A percentile compares a stretch with the other conserved stretches of the same genome.
These are phyloP conservation scores for Trichoderma atrobrunneum DNA, from an alignment of 2,329 filamentous ascomycete genomes.

Conservation along the genomic window DNA sequence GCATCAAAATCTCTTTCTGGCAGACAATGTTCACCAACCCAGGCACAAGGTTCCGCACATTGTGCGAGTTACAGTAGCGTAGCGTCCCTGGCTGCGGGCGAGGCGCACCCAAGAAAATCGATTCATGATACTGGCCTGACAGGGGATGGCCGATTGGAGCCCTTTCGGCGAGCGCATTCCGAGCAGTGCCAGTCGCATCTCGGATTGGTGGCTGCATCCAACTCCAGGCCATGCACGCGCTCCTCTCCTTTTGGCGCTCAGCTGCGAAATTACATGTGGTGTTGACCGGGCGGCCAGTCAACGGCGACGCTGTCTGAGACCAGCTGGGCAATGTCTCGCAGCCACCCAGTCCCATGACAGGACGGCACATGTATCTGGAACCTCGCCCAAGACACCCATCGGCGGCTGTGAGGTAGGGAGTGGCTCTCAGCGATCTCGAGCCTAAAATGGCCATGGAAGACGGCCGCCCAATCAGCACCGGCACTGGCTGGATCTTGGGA, in stretches of 20 bases:
- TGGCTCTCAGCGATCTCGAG: conserved; percentile 16
- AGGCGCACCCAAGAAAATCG: neutral
- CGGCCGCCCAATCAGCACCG: conserved; percentile 12
- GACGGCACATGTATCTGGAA: conserved; percentile 15
- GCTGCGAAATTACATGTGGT: neutral
- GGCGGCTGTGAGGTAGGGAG: conserved; percentile 9
- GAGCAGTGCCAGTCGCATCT: neutral
- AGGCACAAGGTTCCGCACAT: conserved; percentile 4
- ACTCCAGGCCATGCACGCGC: conserved; percentile 1
- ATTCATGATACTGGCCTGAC: conserved; percentile 4
- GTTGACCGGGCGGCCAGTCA: conserved; percentile 9
- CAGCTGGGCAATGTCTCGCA: conserved; percentile 20
- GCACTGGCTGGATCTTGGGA: neutral
- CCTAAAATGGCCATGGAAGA: conserved; percentile 5
- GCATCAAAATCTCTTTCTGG: neutral
- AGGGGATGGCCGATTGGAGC: conserved; percentile 4
- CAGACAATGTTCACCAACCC: neutral
- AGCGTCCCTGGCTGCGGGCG: neutral
- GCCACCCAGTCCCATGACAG: conserved; percentile 19
- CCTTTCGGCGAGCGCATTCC: conserved; percentile 12
- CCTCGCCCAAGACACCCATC: neutral
- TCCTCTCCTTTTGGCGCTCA: neutral
- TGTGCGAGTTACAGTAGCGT: neutral
- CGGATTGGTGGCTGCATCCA: conserved; percentile 2
- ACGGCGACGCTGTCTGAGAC: conserved; percentile 2